Evolutionary conservation across 192 early-diverging fungal species (phyloP).

Genomic region (Coemansia sp.): DNA sequence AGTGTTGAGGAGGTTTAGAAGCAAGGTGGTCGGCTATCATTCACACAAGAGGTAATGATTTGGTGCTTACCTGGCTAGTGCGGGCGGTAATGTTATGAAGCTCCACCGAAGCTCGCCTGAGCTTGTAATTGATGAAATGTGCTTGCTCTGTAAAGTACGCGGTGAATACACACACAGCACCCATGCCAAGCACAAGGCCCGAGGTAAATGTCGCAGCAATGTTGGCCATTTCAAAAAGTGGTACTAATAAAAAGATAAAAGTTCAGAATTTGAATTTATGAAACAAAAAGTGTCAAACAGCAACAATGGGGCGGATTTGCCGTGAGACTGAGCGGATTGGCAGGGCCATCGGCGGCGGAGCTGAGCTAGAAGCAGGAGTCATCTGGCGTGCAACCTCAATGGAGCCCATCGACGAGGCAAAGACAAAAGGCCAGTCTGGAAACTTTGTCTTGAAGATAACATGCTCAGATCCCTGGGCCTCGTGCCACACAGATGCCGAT

Average conservation of each 20-base stretch:
- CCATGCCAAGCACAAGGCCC: slow-evolving; percentile 44
- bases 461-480: slow-evolving; percentile 48
- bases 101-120: slow-evolving; percentile 28
- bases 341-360: slow-evolving; percentile 15
- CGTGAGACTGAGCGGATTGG: slow-evolving; percentile 28
- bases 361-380: slow-evolving; percentile 3
- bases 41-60: neutral
- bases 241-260: neutral
- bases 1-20: neutral
- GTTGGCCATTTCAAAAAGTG: slow-evolving; percentile 35
- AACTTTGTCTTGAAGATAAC: slow-evolving; percentile 54
- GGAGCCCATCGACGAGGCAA: slow-evolving; percentile 28
- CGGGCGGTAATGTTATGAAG: slow-evolving; percentile 19
- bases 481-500: slow-evolving; percentile 47
- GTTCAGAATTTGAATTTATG: slow-evolving; percentile 1
- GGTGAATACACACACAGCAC: slow-evolving; percentile 40
- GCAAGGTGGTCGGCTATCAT: neutral
- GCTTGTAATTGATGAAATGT: slow-evolving; percentile 29
- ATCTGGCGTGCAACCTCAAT: slow-evolving; percentile 11
- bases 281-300: neutral
- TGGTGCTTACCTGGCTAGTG: slow-evolving; percentile 17
- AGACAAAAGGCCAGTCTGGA: slow-evolving; percentile 53
- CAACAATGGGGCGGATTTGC: neutral
- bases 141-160: slow-evolving; percentile 36
- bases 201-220: slow-evolving; percentile 40